These are phyloP conservation scores for Fusarium cicatricum DNA, from an alignment of 2,329 filamentous ascomycete genomes.

Conservation along the genomic window DNA sequence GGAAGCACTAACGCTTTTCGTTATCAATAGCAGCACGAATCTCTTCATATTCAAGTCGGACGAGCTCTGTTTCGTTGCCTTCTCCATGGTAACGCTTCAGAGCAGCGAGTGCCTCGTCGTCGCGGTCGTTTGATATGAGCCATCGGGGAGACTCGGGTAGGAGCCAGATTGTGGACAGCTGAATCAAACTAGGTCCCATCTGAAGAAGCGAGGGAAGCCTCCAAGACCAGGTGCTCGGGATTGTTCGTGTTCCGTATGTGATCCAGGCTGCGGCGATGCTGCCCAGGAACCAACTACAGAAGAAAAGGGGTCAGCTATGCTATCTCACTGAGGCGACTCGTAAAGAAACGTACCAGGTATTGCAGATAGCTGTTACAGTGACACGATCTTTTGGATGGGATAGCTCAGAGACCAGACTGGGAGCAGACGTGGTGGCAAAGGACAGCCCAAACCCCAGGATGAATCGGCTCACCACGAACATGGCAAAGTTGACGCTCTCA, in stretches of 20 bases:
- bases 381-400: slow-evolving; percentile 62
- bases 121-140: slow-evolving; percentile 53
- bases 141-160: slow-evolving; percentile 70
- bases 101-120: slow-evolving; percentile 59
- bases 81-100: slow-evolving; percentile 66
- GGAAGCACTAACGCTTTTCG: slow-evolving; percentile 48
- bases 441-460: slow-evolving; percentile 63
- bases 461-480: slow-evolving; percentile 63
- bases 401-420: slow-evolving; percentile 60
- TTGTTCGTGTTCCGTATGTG: slow-evolving; percentile 53
- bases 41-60: slow-evolving; percentile 60
- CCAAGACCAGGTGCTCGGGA: slow-evolving; percentile 50
- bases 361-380: slow-evolving; percentile 62
- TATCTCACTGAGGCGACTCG: no score
- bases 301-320: neutral
- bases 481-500: slow-evolving; percentile 48
- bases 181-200: slow-evolving; percentile 23
- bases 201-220: slow-evolving; percentile 45
- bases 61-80: slow-evolving; percentile 60
- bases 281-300: slow-evolving; percentile 56
- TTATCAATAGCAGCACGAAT: slow-evolving; percentile 48
- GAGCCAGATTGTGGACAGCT: slow-evolving; percentile 50
- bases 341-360: slow-evolving; percentile 45
- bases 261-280: slow-evolving; percentile 54
- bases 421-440: slow-evolving; percentile 60